A percentile compares a stretch with the other conserved stretches of the same genome.
Conservation (phyloP, 2,329 filamentous ascomycete species). For the Trichocomaceae sp. region DNA sequence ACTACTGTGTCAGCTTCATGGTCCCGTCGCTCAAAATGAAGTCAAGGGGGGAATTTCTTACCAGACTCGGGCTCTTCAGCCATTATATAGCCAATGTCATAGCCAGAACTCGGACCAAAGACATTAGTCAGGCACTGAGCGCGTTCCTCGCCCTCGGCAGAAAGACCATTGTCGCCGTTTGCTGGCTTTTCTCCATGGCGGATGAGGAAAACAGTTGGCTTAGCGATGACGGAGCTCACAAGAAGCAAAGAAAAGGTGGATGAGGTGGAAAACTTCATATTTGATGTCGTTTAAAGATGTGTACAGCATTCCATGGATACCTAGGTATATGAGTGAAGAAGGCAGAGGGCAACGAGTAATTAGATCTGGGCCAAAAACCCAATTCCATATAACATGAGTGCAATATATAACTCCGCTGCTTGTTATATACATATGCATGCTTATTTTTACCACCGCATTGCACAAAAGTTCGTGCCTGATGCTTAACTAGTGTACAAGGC, state of each 20-base stretch:
- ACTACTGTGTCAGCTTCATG: slow-evolving; percentile 14
- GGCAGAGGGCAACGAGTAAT: background rate
- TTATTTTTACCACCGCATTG: background rate
- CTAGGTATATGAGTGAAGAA: background rate
- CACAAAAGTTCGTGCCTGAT: background rate
- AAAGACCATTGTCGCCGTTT: slow-evolving; percentile 46
- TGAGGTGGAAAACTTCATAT: slow-evolving; percentile 8
- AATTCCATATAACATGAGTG: background rate
- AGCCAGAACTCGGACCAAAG: slow-evolving; percentile 48
- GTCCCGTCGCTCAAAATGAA: background rate
- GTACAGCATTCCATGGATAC: no score
- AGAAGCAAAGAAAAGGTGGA: slow-evolving; percentile 1
- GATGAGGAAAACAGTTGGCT: slow-evolving; percentile 55
- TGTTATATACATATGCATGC: background rate
- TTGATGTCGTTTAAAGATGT: background rate
- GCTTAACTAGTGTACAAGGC: background rate
- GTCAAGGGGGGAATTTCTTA: slow-evolving; percentile 12
- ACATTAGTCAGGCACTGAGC: slow-evolving; percentile 54
- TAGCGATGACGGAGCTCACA: slow-evolving; percentile 12
- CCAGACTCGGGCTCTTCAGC: slow-evolving; percentile 47
- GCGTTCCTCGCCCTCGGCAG: slow-evolving; percentile 46
- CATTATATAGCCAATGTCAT: slow-evolving; percentile 55
- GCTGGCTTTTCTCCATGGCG: slow-evolving; percentile 58
- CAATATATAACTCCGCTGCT: background rate
- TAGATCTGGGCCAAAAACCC: background rate